Evolutionary conservation across 257 asterid genomes (phyloP), one percentile per base, ranked within the genome.

Genomic region (Lycium barbarum): DNA sequence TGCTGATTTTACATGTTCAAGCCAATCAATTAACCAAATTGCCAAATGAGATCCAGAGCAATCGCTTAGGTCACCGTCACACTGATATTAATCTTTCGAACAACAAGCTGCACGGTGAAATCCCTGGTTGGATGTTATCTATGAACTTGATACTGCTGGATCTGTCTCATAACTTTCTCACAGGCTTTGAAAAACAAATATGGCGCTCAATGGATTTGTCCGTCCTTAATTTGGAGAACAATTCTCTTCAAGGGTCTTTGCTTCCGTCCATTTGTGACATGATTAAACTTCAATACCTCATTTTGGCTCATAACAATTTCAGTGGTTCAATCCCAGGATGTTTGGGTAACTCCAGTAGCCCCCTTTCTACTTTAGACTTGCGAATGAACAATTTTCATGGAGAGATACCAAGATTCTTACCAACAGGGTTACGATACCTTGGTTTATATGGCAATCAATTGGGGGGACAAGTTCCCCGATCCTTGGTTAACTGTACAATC

Each of bases 161-260:
- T 71, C 79, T 71, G 8, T 71, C 79, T 18, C 36, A 71, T 71
- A 71, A 71, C 57, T 43, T 71, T 3, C 35, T 71, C 57, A 43
- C 57, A n/a, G 15, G 79, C 79, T 70, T 70, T 70, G 55, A 40
- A 17, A 70, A 9, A 18, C 54, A 70, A 70, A 36, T 71, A 71
- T 71, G 79, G 79, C 36, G 4, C 5, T 71, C 79, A 71, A 6
- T 1, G 11, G 0, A 73, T 26, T 73, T 73, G 38, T 2, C 0
- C 2, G 45, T 4, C 36, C 80, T 72, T 72, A 72, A 72, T 72
- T 45, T 43, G 57, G 80, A 45, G 38, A 72, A 45, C 58, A 72
- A 72, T 45, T 9, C 18, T 72, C 58, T 72, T 43, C 80, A 72
- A 72, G 57, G 80, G 53, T 12, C 80, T 72, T n/a, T 72, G 57